Base-by-base conservation (phyloP, 306 rosid genomes). In the Sicyos edulis region DNA sequence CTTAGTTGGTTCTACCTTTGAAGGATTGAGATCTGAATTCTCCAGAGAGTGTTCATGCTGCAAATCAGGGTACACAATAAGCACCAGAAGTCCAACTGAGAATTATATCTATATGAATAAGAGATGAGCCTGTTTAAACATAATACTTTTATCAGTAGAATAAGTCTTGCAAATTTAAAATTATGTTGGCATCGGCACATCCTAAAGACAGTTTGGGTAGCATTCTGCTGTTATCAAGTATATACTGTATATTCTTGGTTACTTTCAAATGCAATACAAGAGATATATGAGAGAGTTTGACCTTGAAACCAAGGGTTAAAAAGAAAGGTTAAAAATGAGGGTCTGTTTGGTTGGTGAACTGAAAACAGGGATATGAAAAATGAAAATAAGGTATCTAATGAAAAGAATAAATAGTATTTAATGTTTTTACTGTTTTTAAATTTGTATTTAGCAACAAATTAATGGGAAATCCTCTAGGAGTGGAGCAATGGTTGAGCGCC, bases 1-100 rank as follows among this genome's bases (percentile, higher is more conserved):
- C 52, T 11, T 21, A 13, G 86, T 78, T 24, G 90, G 78, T 22
- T 76, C 90, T 17, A 34, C 40, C 12, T 75, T 55, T 55, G 88
- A 80, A 32, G 47, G 58, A 40, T 81, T 78, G 11, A 82, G 80
- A 60, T 84, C 91, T 74, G 77, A 67, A 26, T 51, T 73, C 70
- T 34, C 11, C 12, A 90, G 55, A 0, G 37, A 56, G 71, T 12
- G 52, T 81, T 79, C 84, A 72, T 88, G 82, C 96, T 92, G 85
- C 77, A 64, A 78, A 76, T 10, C 16, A 42, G 29, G 17, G 24
- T 64, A 19, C 53, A 64, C 16, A 9, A 40, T 40, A 40, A 64
- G 16, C 6, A 17, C 32, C 29, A 64, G 7, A 42, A 63, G 69
- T 34, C 49, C 24, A 34, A 16, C 50, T 29, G 15, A 62, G 69